A percentile compares a stretch with the other conserved stretches of the same genome.
Conservation (phyloP, 2,329 filamentous ascomycete species). For the Byssothecium circinans region DNA sequence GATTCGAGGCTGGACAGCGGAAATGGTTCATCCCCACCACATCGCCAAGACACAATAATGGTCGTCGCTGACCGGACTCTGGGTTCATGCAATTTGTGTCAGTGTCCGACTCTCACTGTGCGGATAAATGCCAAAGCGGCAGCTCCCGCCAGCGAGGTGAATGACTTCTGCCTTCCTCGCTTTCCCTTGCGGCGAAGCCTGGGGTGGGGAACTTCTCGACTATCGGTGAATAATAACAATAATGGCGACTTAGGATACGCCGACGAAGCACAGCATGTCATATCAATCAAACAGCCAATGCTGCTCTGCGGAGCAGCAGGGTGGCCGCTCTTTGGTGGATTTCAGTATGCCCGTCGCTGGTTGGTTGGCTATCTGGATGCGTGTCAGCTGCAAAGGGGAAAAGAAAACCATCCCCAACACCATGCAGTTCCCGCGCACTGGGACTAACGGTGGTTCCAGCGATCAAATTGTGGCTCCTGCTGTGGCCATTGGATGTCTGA, state of each 20-base stretch:
- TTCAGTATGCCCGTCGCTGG: constrained; percentile 17
- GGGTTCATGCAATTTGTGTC: not conserved
- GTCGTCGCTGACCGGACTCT: not conserved
- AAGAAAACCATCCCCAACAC: constrained; percentile 19
- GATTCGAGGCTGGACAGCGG: no score
- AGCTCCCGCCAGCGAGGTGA: not conserved
- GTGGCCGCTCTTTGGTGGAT: not conserved
- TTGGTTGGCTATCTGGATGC: constrained; percentile 14
- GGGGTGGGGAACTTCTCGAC: not conserved
- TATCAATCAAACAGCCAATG: constrained; percentile 16
- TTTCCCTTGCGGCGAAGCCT: not conserved
- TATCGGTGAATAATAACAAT: not conserved
- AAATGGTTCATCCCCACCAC: not conserved
- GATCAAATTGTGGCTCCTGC: constrained; percentile 38
- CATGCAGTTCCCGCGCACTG: constrained; percentile 35
- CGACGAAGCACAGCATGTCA: constrained; percentile 17
- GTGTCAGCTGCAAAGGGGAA: constrained; percentile 29
- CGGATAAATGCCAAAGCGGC: constrained; percentile 4
- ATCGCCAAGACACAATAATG: not conserved
- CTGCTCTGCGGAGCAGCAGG: not conserved
- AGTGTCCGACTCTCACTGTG: constrained; percentile 1
- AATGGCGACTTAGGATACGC: constrained; percentile 1
- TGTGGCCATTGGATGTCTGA: constrained; percentile 29
- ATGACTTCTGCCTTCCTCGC: not conserved
- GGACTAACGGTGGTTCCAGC: constrained; percentile 43